Conservation (phyloP, 192 early-diverging fungal species). For the Coemansia sp. region DNA sequence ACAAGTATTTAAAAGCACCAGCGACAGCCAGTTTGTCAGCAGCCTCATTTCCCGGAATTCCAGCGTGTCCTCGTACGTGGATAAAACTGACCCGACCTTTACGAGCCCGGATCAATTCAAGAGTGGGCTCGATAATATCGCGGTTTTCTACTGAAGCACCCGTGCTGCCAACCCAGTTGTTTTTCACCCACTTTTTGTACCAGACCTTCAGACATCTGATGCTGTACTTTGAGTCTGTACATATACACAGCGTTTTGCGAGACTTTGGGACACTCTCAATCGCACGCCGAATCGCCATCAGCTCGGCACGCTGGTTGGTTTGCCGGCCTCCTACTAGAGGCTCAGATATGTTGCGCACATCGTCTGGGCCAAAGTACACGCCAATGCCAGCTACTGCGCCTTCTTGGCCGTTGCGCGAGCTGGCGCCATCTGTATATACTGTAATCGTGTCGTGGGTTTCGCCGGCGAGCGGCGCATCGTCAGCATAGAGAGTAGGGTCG, state of each 20-base stretch:
- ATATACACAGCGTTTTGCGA: slow-evolving; percentile 54
- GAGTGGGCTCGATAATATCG: slow-evolving; percentile 69
- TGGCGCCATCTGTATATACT: slow-evolving; percentile 84
- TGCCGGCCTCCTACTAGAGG: slow-evolving; percentile 54
- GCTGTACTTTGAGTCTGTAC: slow-evolving; percentile 78
- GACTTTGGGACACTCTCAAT: slow-evolving; percentile 22
- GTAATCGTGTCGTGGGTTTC: slow-evolving; percentile 26
- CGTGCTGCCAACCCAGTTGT: slow-evolving; percentile 61
- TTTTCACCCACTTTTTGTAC: slow-evolving; percentile 71
- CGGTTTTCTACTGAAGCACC: slow-evolving; percentile 69
- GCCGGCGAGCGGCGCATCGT: neutral
- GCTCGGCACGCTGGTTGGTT: slow-evolving; percentile 76
- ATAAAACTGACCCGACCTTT: slow-evolving; percentile 27
- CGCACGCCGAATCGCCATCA: slow-evolving; percentile 61
- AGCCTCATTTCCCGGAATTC: slow-evolving; percentile 72
- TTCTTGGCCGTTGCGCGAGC: slow-evolving; percentile 65
- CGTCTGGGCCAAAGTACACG: slow-evolving; percentile 73
- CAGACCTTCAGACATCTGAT: slow-evolving; percentile 70
- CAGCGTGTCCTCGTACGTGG: slow-evolving; percentile 73
- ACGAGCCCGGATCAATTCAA: slow-evolving; percentile 29
- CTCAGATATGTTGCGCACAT: slow-evolving; percentile 69
- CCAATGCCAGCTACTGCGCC: slow-evolving; percentile 78
- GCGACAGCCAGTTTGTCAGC: slow-evolving; percentile 76
- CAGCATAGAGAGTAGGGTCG: neutral
- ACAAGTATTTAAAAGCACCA: slow-evolving; percentile 55